Base-by-base conservation (phyloP, 768 basidiomycete species). In the Lanmaoa rubissima region DNA sequence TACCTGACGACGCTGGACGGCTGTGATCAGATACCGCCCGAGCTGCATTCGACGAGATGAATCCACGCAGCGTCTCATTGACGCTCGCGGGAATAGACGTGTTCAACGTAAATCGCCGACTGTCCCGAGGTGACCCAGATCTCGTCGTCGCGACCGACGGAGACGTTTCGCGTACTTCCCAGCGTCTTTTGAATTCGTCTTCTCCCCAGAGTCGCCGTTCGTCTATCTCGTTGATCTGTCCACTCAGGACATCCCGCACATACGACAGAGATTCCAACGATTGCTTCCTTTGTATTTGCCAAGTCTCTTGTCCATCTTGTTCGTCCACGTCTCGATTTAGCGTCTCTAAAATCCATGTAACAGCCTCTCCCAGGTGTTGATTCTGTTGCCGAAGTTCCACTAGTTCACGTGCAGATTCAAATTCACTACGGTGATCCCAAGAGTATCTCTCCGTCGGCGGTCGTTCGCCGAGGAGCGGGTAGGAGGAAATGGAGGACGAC, bases 241-340 rank as follows among this genome's bases (percentile, higher is more conserved):
- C 82, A 57, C 81, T 77, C 40, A 94, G 74, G 16, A 91, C 77
- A 61, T 92, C 91, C 59, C 88, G 79, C 54, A 92, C 85, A 71
- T 92, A 90, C 12, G 87, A 78, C 39, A 94, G 74, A 12, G 86
- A 85, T 64, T 91, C 88, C 48, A 94, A 67, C 0, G 92, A 88
- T 68, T 91, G 88, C 21, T 72, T 73, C 55, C 74, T 79, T 58
- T 69, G 69, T 38, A 75, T 74, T 63, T 77, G 79, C 61, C 78
- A 62, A 54, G 74, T 71, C 60, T 74, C 74, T 26, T 71, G 65
- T 42, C 80, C 78, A 12, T 35, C 49, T 24, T 60, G 54, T 52
- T 74, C 63, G 13, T 75, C 74, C 48, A 69, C 73, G 58, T 86
- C 84, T 60, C 82, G 82, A 24, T 87, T 69, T 5, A 94, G 76